These are phyloP conservation scores for Elsinoe ampelina DNA, from an alignment of 2,329 filamentous ascomycete species.

Conservation along the genomic window DNA sequence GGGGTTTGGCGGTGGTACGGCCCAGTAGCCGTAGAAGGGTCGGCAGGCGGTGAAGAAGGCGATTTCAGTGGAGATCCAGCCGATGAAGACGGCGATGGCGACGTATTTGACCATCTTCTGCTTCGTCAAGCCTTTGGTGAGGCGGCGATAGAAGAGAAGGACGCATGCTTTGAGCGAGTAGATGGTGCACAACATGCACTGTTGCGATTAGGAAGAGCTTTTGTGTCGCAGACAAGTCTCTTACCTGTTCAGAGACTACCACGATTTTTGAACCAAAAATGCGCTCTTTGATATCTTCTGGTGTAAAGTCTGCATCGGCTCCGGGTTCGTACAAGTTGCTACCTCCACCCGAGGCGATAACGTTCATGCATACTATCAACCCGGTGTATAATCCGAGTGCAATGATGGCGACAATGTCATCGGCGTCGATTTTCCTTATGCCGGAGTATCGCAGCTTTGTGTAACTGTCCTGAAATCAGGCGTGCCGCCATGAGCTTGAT, in stretches of 20 bases:
- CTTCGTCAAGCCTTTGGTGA: slow-evolving; percentile 43
- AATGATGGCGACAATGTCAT: slow-evolving; percentile 18
- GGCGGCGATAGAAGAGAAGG: slow-evolving; percentile 47
- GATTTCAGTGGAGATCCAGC: slow-evolving; percentile 44
- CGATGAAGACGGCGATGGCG: slow-evolving; percentile 37
- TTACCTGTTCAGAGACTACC: slow-evolving; percentile 36
- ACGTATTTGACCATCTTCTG: slow-evolving; percentile 42
- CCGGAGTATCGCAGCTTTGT: slow-evolving; percentile 14
- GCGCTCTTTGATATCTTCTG: slow-evolving; percentile 32
- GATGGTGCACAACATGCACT: slow-evolving; percentile 51
- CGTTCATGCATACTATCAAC: slow-evolving; percentile 34
- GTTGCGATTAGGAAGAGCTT: slow-evolving; percentile 15
- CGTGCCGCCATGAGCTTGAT: background rate
- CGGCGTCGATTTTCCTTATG: slow-evolving; percentile 12
- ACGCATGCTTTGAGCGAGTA: slow-evolving; percentile 50
- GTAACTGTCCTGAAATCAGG: slow-evolving; percentile 10
- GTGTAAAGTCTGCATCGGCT: slow-evolving; percentile 29
- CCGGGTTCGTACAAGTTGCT: slow-evolving; percentile 37
- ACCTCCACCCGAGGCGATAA: slow-evolving; percentile 33
- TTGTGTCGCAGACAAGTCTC: background rate
- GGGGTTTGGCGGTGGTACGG: slow-evolving; percentile 43
- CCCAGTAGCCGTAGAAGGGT: slow-evolving; percentile 50
- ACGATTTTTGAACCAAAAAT: slow-evolving; percentile 39
- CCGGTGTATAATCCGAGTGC: slow-evolving; percentile 30
- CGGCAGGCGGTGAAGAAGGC: slow-evolving; percentile 46